phyloP scores from a whole-genome alignment of 345 rosid species.

The Pistacia atlantica region DNA sequence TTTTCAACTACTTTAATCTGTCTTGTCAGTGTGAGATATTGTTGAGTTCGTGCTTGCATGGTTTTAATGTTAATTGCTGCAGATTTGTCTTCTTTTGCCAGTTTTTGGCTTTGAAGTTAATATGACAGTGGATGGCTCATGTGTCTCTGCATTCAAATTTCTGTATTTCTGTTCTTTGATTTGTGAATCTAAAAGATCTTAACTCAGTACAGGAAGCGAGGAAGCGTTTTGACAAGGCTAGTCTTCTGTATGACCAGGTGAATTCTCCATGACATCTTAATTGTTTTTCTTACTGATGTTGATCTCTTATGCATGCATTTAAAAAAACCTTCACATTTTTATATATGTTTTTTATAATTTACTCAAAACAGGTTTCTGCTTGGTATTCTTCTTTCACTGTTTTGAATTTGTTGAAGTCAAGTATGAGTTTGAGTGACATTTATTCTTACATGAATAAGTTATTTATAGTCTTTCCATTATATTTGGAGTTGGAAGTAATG shows the following conservation, averaged over 20 bases:
- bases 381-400: constrained; percentile 1
- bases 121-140: not conserved
- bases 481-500: constrained; percentile 10
- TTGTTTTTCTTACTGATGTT: constrained; percentile 10
- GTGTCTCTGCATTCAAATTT: not conserved
- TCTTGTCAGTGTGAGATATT: not conserved
- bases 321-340: constrained; percentile 2
- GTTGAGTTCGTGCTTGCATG: not conserved
- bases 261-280: constrained; percentile 13
- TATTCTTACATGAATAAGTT: not conserved
- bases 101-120: not conserved
- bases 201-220: constrained; percentile 83
- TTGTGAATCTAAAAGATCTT: constrained; percentile 27
- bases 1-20: not conserved
- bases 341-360: not conserved
- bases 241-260: constrained; percentile 95
- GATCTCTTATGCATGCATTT: constrained; percentile 6
- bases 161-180: not conserved
- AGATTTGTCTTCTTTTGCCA: not conserved
- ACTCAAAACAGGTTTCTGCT: not conserved
- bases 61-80: not conserved
- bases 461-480: not conserved
- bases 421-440: not conserved
- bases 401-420: constrained; percentile 6
- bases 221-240: constrained; percentile 94